These are phyloP conservation scores for Homolaphlyctis polyrhiza DNA, from an alignment of 371 early-diverging fungal genomes.

Conservation along the genomic window DNA sequence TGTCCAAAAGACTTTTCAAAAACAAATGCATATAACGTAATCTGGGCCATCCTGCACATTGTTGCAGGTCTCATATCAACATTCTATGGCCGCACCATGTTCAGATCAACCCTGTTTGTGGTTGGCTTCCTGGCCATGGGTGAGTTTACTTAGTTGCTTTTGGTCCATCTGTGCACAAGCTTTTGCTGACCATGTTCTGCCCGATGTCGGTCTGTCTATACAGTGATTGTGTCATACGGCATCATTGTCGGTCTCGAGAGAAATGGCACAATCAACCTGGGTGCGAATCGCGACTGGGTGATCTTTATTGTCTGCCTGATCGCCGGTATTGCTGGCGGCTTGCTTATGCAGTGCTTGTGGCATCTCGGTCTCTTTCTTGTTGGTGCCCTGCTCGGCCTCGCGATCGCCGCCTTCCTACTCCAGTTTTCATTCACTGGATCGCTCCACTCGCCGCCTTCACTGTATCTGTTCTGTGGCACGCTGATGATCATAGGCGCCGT, in stretches of 20 bases:
- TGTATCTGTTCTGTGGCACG: background rate
- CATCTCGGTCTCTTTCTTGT: slow-evolving; percentile 18
- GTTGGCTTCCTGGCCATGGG: slow-evolving; percentile 41
- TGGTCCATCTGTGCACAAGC: no score
- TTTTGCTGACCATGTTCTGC: no score
- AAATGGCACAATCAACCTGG: slow-evolving; percentile 12
- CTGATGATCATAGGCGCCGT: slow-evolving; percentile 49
- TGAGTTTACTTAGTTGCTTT: slow-evolving; percentile 27
- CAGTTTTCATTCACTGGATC: background rate
- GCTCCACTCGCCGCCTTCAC: background rate
- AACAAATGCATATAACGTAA: slow-evolving; percentile 8
- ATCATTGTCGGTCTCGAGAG: slow-evolving; percentile 46
- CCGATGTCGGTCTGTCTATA: no score
- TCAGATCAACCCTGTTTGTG: slow-evolving; percentile 52
- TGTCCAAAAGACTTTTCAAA: background rate
- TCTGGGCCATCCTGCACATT: slow-evolving; percentile 41
- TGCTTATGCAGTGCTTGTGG: slow-evolving; percentile 40
- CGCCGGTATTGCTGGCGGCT: slow-evolving; percentile 53
- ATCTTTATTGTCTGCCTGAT: slow-evolving; percentile 51
- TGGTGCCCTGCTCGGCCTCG: slow-evolving; percentile 24
- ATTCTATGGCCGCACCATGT: slow-evolving; percentile 56
- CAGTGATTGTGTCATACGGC: no score
- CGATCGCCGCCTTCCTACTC: slow-evolving; percentile 39
- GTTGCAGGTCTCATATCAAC: slow-evolving; percentile 54
- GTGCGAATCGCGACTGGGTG: slow-evolving; percentile 26